Evolutionary conservation across 106 monocot genomes (phyloP), one percentile per base, ranked within the genome.

Genomic region (Triglochin maritima): DNA sequence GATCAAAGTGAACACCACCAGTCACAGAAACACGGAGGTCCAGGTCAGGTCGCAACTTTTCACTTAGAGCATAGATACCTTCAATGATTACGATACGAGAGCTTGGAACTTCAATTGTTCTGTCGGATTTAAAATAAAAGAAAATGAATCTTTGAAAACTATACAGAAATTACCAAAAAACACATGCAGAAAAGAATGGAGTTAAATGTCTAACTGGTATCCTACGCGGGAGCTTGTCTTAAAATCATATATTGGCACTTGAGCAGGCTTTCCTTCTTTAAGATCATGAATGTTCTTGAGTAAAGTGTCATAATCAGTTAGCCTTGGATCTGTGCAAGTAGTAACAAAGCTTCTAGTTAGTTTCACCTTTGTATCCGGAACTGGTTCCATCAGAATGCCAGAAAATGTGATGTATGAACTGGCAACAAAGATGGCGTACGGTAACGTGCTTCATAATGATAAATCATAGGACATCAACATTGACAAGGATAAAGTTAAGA

Each of bases 21-120:
- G 91, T 96, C 54, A 96, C 96, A 79, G 96, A 96, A 72, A 96
- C 96, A 48, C 96, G 85, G 9, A 96, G 80, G 61, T 96, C 95
- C 52, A 96, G 62, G 29, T 83, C 17, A 74, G 95, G 76, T 5
- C 95, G 79, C 75, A 96, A 71, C 71, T 61, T 91, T 70, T 96
- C 91, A 79, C 91, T 96, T 60, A 96, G 68, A 54, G 96, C 96
- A 77, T 96, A 96, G 49, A 88, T 96, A 43, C 96, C 96, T 80
- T 96, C 96, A 62, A 96, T 80, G 59, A 96, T 84, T 49, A 91
- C 83, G 62, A 96, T 84, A n/a, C 91, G 72, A 53, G 96, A 96
- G 66, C 85, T 82, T 57, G 96, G 96, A 64, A 84, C 87, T 64
- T 88, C 96, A 57, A 91, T 82, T 56, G 91, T 88, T 77, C 96